Evolutionary conservation across 208 protist genomes (phyloP).

Genomic region (Acanthamoeba quina): DNA sequence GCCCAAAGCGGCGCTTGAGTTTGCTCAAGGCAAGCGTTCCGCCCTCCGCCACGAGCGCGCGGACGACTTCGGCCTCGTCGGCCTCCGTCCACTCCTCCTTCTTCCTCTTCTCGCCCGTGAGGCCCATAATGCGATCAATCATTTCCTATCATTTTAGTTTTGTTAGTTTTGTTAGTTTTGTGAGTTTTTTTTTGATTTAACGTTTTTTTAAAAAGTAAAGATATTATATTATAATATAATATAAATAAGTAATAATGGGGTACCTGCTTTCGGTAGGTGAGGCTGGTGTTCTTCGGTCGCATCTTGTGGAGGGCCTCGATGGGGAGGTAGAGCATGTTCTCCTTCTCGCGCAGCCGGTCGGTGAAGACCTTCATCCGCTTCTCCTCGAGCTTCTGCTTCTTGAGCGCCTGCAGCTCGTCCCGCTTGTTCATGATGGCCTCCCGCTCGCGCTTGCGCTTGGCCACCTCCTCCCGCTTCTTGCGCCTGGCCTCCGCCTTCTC

Average conservation of each 20-base stretch:
- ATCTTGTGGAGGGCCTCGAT: not conserved
- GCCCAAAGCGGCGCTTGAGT: not conserved
- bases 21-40: not conserved
- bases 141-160: not conserved
- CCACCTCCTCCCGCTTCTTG: not conserved
- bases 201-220: not conserved
- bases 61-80: not conserved
- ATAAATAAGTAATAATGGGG: not conserved
- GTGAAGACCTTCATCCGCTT: not conserved
- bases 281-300: not conserved
- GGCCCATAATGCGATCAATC: not conserved
- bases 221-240: not conserved
- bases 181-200: not conserved
- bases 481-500: not conserved
- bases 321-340: not conserved
- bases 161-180: no score
- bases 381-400: constrained; percentile 33
- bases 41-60: not conserved
- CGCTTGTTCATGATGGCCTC: not conserved
- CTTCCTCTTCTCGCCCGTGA: not conserved
- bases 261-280: not conserved
- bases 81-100: not conserved
- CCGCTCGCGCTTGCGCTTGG: not conserved
- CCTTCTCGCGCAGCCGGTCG: not conserved
- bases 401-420: not conserved